These are phyloP conservation scores for Lolium multiflorum DNA, from an alignment of 176 grass and related monocot genomes.

Conservation along the genomic window DNA sequence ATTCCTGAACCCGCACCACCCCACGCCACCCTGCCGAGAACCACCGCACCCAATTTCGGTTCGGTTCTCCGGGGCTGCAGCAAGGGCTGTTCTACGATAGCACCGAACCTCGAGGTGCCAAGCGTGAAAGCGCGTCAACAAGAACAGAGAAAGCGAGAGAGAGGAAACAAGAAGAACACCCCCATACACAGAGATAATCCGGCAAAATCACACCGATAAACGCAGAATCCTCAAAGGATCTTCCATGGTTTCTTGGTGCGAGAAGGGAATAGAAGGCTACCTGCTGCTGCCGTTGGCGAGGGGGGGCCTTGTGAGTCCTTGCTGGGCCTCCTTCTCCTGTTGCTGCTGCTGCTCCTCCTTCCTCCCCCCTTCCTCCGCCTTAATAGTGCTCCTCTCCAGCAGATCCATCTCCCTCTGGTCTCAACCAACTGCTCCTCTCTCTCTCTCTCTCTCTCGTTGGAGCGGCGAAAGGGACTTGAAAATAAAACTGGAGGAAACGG, in stretches of 20 bases:
- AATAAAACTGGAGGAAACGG: not conserved
- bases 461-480: constrained; percentile 15
- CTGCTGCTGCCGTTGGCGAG: constrained; percentile 54
- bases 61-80: not conserved
- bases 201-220: not conserved
- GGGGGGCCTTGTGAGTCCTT: constrained; percentile 46
- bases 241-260: not conserved
- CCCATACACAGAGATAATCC: not conserved
- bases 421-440: constrained; percentile 24
- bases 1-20: constrained; percentile 18
- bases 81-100: not conserved
- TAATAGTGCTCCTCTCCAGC: constrained; percentile 57
- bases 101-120: not conserved
- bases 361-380: constrained; percentile 35
- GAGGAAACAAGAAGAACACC: not conserved
- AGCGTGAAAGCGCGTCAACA: constrained; percentile 4
- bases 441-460: not conserved
- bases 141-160: not conserved
- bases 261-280: constrained; percentile 7
- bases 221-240: not conserved
- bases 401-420: constrained; percentile 41
- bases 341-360: not conserved
- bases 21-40: not conserved
- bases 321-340: constrained; percentile 29
- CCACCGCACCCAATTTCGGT: not conserved